Conservation (phyloP, 352 stramenopile species). For the Phytophthora chlamydospora region DNA sequence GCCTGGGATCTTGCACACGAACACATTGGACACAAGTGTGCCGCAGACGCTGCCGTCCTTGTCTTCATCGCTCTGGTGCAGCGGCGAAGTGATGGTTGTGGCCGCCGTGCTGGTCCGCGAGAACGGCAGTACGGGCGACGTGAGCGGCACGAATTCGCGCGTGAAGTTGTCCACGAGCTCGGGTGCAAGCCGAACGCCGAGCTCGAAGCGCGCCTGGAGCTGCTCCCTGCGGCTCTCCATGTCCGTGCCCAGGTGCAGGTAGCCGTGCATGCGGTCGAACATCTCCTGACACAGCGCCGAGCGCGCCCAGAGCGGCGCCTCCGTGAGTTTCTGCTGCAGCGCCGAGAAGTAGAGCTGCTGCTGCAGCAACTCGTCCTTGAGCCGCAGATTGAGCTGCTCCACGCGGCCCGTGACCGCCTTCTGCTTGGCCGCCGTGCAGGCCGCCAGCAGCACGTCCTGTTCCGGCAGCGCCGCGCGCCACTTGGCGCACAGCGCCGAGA, state of each 20-base stretch:
- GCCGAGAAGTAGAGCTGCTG: slow-evolving; percentile 66
- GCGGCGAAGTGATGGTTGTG: slow-evolving; percentile 21
- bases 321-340: slow-evolving; percentile 48
- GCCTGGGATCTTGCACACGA: slow-evolving; percentile 60
- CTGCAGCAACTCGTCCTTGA: slow-evolving; percentile 57
- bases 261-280: slow-evolving; percentile 50
- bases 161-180: slow-evolving; percentile 51
- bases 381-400: slow-evolving; percentile 50
- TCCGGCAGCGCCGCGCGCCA: slow-evolving; percentile 50
- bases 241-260: slow-evolving; percentile 33
- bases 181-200: slow-evolving; percentile 29
- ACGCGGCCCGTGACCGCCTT: slow-evolving; percentile 52
- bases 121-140: slow-evolving; percentile 43
- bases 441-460: slow-evolving; percentile 39
- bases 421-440: slow-evolving; percentile 57
- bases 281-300: slow-evolving; percentile 40
- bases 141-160: slow-evolving; percentile 34
- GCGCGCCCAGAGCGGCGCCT: slow-evolving; percentile 48
- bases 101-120: slow-evolving; percentile 46
- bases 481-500: slow-evolving; percentile 44
- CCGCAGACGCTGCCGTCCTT: slow-evolving; percentile 18
- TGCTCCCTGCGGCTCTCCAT: slow-evolving; percentile 24
- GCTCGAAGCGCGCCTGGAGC: slow-evolving; percentile 43
- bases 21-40: slow-evolving; percentile 60
- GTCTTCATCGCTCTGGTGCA: slow-evolving; percentile 18